Conservation (phyloP, 495 filamentous ascomycete species). For the Aspergillus taichungensis region DNA sequence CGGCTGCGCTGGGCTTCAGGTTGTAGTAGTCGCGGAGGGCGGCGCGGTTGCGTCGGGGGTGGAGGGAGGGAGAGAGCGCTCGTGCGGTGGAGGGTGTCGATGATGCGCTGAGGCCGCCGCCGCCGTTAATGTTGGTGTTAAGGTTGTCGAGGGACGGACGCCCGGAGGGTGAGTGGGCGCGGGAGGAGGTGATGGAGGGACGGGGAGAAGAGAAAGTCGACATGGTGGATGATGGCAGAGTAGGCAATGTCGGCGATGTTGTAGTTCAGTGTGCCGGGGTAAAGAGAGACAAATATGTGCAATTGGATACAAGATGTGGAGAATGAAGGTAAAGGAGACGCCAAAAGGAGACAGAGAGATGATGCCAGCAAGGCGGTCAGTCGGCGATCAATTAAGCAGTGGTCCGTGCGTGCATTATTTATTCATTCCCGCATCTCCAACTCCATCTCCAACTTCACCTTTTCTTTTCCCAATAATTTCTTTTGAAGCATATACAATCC, state of each 20-base stretch:
- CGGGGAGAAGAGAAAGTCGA: conserved; percentile 69
- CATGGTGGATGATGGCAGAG: conserved; percentile 42
- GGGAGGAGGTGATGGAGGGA: conserved; percentile 59
- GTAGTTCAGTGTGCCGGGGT: too few relatives aligned
- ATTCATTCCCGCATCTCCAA: neutral
- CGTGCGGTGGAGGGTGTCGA: conserved; percentile 37
- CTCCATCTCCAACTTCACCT: neutral
- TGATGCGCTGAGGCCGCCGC: conserved; percentile 42
- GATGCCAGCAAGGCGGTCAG: neutral
- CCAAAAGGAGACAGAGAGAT: conserved; percentile 1
- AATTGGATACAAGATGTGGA: too few relatives aligned
- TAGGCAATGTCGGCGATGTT: neutral
- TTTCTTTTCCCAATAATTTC: too few relatives aligned
- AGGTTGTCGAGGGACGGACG: conserved; percentile 62
- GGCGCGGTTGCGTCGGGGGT: conserved; percentile 58
- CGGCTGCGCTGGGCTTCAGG: conserved; percentile 50
- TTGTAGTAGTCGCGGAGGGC: conserved; percentile 94
- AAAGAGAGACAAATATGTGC: too few relatives aligned
- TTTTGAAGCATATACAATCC: too few relatives aligned
- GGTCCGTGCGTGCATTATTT: conserved; percentile 15
- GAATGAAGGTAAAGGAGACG: too few relatives aligned
- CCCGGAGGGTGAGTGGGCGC: conserved; percentile 50
- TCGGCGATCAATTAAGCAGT: conserved; percentile 15
- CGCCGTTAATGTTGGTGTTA: conserved; percentile 38
- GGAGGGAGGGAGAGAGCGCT: conserved; percentile 37